A percentile compares a stretch with the other conserved stretches of the same genome.
phyloP scores from a whole-genome alignment of 2,329 filamentous ascomycete species.

The Colletotrichum endophyticum region DNA sequence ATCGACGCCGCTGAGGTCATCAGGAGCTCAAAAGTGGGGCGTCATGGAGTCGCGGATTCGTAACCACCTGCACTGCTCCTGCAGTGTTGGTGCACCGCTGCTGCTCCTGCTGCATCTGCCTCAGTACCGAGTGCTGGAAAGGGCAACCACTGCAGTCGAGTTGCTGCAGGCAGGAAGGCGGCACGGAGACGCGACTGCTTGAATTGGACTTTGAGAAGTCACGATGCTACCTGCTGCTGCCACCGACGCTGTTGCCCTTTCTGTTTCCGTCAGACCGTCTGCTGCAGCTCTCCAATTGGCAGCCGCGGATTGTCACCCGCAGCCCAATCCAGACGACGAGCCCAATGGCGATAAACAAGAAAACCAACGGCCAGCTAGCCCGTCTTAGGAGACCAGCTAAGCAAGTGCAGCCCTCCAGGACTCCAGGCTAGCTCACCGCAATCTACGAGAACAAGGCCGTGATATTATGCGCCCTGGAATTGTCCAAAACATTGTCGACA shows the following conservation, averaged over 20 bases:
- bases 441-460: not conserved
- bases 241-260: not conserved
- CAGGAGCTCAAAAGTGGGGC: not conserved
- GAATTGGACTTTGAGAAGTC: not conserved
- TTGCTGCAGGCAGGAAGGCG: not conserved
- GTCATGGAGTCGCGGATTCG: slow-evolving; percentile 3
- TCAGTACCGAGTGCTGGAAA: not conserved
- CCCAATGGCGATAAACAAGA: not conserved
- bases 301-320: not conserved
- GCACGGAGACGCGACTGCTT: not conserved
- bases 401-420: not conserved
- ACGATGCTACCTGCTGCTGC: not conserved
- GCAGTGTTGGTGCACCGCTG: not conserved
- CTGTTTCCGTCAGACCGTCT: not conserved
- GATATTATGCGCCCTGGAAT: not conserved
- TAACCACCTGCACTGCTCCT: not conserved
- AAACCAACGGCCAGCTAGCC: not conserved
- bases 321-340: not conserved
- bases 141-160: not conserved
- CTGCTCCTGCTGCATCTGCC: not conserved
- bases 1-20: slow-evolving; percentile 21
- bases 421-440: not conserved
- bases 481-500: not conserved
- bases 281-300: not conserved
- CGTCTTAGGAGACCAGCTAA: not conserved